phyloP scores from a whole-genome alignment of 169 alveolate species.

The Perkinsus chesapeaki region DNA sequence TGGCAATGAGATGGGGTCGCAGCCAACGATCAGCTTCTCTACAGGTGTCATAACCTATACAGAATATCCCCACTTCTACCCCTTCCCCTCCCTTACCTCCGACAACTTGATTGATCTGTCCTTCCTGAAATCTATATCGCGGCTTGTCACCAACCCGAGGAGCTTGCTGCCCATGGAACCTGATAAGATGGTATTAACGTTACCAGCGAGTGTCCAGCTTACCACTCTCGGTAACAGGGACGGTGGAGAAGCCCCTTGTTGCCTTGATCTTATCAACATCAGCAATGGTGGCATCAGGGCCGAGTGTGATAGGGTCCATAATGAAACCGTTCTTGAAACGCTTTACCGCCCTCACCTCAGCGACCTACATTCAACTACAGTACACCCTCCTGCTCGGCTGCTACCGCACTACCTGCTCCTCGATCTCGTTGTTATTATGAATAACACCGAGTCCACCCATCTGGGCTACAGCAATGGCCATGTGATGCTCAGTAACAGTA shows the following conservation, averaged over 20 bases:
- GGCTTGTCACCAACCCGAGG: constrained; percentile 69
- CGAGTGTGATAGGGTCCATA: constrained; percentile 52
- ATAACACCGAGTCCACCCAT: constrained; percentile 84
- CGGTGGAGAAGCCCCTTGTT: constrained; percentile 45
- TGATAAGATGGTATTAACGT: too few species aligned
- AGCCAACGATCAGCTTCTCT: constrained; percentile 51
- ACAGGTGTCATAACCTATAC: constrained; percentile 10
- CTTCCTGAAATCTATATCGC: constrained; percentile 69
- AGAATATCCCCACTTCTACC: not conserved
- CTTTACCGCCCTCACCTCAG: constrained; percentile 74
- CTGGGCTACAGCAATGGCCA: constrained; percentile 85
- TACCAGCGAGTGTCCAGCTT: too few species aligned
- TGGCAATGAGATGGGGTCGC: constrained; percentile 46
- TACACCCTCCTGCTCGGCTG: not conserved
- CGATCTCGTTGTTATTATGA: constrained; percentile 75
- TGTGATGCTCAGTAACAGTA: constrained; percentile 83
- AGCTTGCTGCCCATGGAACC: constrained; percentile 50
- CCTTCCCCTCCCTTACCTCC: constrained; percentile 48
- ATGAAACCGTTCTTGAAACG: constrained; percentile 78
- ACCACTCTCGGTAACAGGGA: constrained; percentile 77
- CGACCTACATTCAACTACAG: not conserved
- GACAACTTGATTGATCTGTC: constrained; percentile 54
- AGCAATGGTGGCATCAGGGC: constrained; percentile 35
- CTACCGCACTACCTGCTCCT: constrained; percentile 48
- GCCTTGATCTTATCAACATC: not conserved